Base-by-base conservation (phyloP, 164 flowering plant genomes). In the Aristolochia contorta region DNA sequence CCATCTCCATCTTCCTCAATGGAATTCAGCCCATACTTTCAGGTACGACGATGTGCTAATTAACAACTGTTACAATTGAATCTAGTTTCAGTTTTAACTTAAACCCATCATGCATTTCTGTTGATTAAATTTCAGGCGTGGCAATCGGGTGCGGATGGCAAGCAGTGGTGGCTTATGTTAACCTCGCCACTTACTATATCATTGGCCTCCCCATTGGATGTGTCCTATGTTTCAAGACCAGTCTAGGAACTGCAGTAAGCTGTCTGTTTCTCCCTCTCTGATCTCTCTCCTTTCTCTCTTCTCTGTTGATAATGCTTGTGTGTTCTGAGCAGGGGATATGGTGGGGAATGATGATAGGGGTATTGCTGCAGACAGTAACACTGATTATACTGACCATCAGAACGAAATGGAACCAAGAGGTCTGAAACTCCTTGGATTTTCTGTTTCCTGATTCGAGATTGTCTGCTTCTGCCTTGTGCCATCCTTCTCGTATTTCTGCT, bases 81-180 rank as follows among this genome's bases (percentile, higher is more conserved):
- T n/a, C n/a, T n/a, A 27, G 30, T 27, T 5, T 27, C 30, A 27
- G 5, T 27, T n/a, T 27, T 5, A 27, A 82, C 74, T 85, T 56
- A 87, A 87, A 24, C 91, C 96, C 24, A 82, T 87, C 14, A n/a
- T n/a, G n/a, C n/a, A 84, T 87, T 57, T 83, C 90, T 47, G 93
- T 88, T 83, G 43, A 55, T 0, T 63, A 37, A 27, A 55, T 54
- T 67, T 63, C 70, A 79, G 87, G 88, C 16, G 87, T 85, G 65
- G 91, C 91, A 4, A 81, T 87, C 65, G 95, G 95, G 20, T 78
- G 87, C 62, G 95, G 95, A 55, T 85, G 95, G 95, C 95, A 87
- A 75, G 83, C 74, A 19, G 61, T 84, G 0, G 95, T 87, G 54
- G 95, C 91, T 24, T 87, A 80, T 68, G 89, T 87, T 27, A 87